A percentile compares a stretch with the other conserved stretches of the same genome.
Conservation (phyloP, 1,139 yeast genomes). For the Nakaseomyces nivariensis region DNA sequence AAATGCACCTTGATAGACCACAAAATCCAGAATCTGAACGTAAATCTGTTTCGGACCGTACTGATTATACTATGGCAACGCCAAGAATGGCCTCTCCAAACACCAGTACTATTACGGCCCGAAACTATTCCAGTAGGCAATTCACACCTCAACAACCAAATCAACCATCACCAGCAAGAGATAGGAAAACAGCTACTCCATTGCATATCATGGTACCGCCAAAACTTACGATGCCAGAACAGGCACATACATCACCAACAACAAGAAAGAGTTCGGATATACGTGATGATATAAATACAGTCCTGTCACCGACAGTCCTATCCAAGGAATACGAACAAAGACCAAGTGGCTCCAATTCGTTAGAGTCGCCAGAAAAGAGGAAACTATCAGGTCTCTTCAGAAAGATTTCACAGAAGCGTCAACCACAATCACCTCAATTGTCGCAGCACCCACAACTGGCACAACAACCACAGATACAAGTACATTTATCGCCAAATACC, state of each 20-base stretch:
- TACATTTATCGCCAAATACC: conserved; percentile 6
- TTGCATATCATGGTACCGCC: conserved; percentile 30
- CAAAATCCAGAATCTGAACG: background rate
- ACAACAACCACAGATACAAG: conserved; percentile 9
- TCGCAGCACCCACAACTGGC: conserved; percentile 7
- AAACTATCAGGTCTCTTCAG: conserved; percentile 29
- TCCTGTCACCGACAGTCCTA: conserved; percentile 17
- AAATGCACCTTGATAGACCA: background rate
- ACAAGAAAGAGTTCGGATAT: conserved; percentile 21
- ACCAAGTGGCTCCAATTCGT: conserved; percentile 10
- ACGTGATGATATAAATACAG: conserved; percentile 17
- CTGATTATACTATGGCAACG: background rate
- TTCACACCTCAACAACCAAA: conserved; percentile 5
- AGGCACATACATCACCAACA: conserved; percentile 53
- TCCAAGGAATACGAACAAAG: conserved; percentile 14
- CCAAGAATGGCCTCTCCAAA: background rate
- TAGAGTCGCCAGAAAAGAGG: conserved; percentile 17
- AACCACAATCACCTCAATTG: conserved; percentile 10
- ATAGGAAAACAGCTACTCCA: conserved; percentile 16
- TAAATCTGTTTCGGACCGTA: background rate
- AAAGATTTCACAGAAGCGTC: conserved; percentile 28
- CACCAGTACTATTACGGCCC: background rate
- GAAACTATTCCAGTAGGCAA: background rate
- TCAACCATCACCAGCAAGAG: background rate
- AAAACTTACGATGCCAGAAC: conserved; percentile 48